These are phyloP conservation scores for Aspergillus leporis DNA, from an alignment of 495 filamentous ascomycete genomes.

Conservation along the genomic window DNA sequence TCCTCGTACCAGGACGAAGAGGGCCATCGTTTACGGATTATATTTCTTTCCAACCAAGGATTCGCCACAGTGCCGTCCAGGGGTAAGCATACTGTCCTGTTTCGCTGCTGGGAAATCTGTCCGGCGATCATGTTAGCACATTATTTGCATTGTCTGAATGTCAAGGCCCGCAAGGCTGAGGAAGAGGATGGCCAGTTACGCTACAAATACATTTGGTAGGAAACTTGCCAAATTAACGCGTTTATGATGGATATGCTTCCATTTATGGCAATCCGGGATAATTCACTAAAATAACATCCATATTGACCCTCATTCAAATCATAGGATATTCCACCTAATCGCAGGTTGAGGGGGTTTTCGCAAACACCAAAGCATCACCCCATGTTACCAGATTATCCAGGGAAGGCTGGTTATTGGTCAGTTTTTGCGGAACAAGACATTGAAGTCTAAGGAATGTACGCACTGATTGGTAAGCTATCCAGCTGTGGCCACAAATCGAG, in stretches of 20 bases:
- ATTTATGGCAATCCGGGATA: no score
- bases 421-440: background rate
- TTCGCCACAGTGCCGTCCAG: conserved; percentile 22
- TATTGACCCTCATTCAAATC: no score
- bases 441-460: background rate
- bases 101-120: conserved; percentile 22
- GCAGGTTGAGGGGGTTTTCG: no score
- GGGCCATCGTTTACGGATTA: conserved; percentile 22
- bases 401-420: background rate
- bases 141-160: conserved; percentile 14
- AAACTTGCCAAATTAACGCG: background rate
- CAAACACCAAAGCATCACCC: no score
- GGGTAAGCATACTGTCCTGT: conserved; percentile 25
- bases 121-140: background rate
- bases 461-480: conserved; percentile 30
- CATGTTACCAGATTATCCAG: background rate
- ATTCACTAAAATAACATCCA: no score
- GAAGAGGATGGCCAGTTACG: conserved; percentile 15
- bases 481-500: conserved; percentile 34
- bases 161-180: conserved; percentile 9
- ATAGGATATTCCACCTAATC: no score
- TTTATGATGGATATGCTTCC: background rate
- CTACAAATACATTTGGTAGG: conserved; percentile 21
- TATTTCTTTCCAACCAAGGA: conserved; percentile 26
- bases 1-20: conserved; percentile 24